Percentiles rank a stretch among this genome's conserved stretches.
These are phyloP conservation scores for Saussurea involucrata DNA, from an alignment of 129 eudicot genomes.

Conservation along the genomic window DNA sequence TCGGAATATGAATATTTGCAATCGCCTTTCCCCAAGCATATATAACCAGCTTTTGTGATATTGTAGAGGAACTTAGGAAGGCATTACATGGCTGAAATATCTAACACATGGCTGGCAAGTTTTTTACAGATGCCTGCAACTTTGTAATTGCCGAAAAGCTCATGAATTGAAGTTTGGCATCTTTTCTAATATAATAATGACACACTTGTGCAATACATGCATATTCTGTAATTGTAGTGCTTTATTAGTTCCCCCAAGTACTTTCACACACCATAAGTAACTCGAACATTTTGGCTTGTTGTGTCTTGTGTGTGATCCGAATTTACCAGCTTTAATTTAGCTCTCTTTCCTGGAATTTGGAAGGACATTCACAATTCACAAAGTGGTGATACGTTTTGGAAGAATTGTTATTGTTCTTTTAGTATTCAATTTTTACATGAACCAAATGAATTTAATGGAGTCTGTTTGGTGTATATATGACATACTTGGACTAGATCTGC, in stretches of 20 bases:
- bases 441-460: too few relatives aligned
- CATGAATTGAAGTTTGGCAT: not conserved
- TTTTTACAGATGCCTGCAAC: not conserved
- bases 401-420: too few relatives aligned
- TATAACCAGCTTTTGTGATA: not conserved
- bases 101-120: not conserved
- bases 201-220: not conserved
- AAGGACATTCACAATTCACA: too few relatives aligned
- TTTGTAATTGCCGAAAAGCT: not conserved
- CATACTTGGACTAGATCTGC: too few relatives aligned
- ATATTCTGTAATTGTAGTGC: not conserved
- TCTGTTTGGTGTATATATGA: too few relatives aligned
- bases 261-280: not conserved
- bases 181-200: not conserved
- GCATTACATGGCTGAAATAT: not conserved
- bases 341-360: too few relatives aligned
- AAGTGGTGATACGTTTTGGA: too few relatives aligned
- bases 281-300: not conserved
- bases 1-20: constrained; percentile 12
- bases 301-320: not conserved
- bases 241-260: not conserved
- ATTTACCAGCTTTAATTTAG: too few relatives aligned
- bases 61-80: too few relatives aligned
- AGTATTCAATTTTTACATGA: too few relatives aligned
- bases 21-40: not conserved